Percentiles rank a stretch among this genome's conserved stretches.
Evolutionary conservation across 2,329 filamentous ascomycete species (phyloP).

Genomic region (Fusarium torulosum): DNA sequence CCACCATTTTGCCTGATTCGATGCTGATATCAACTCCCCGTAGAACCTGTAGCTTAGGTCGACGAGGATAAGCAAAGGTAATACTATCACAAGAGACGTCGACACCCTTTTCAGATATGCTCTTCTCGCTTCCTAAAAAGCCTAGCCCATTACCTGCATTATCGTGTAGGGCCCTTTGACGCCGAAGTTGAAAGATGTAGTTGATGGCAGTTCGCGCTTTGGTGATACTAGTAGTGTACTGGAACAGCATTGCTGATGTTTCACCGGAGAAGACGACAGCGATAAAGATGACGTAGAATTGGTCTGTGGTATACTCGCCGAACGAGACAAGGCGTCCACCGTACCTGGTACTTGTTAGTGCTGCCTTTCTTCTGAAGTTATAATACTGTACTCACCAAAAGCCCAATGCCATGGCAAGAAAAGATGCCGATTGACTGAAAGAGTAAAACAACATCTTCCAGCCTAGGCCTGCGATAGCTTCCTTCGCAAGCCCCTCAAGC

Average conservation of each 20-base stretch:
- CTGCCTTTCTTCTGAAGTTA: background rate
- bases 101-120: conserved; percentile 44
- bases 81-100: conserved; percentile 64
- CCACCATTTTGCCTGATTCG: conserved; percentile 62
- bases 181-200: conserved; percentile 60
- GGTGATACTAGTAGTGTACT: conserved; percentile 65
- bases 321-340: conserved; percentile 56
- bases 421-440: conserved; percentile 56
- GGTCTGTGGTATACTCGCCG: conserved; percentile 60
- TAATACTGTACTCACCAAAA: conserved; percentile 51
- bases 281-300: conserved; percentile 66
- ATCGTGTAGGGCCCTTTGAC: conserved; percentile 50
- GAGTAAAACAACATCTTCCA: conserved; percentile 59
- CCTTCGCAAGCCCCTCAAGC: conserved; percentile 50
- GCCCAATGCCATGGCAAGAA: conserved; percentile 55
- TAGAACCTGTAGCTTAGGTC: conserved; percentile 53
- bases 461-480: conserved; percentile 49
- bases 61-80: conserved; percentile 68
- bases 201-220: conserved; percentile 63
- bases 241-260: conserved; percentile 58
- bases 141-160: conserved; percentile 41
- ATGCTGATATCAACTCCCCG: conserved; percentile 58
- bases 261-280: conserved; percentile 62
- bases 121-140: conserved; percentile 3
- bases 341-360: conserved; percentile 47